Conservation (phyloP, 108 stramenopile species). For the Discostella pseudostelligera region DNA sequence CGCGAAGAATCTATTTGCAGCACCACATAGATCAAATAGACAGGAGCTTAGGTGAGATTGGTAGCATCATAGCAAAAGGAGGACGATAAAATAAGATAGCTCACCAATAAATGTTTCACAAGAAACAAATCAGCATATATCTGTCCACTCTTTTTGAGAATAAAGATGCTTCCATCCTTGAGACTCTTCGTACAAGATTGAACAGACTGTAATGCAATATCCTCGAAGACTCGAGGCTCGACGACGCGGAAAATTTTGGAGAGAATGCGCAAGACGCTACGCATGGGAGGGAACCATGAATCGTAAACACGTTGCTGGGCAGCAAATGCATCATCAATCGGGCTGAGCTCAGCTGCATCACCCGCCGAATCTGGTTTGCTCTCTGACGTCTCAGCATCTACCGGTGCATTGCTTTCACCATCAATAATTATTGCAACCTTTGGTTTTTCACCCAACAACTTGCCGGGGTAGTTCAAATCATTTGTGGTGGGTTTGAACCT, state of each 20-base stretch:
- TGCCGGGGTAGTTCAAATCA: constrained; percentile 84
- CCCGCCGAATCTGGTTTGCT: not conserved
- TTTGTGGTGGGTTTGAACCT: constrained; percentile 77
- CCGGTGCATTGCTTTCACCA: constrained; percentile 16
- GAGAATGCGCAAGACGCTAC: constrained; percentile 78
- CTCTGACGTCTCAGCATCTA: not conserved
- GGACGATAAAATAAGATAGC: constrained; percentile 18
- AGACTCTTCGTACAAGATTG: constrained; percentile 83
- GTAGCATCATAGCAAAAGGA: not conserved
- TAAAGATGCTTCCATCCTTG: constrained; percentile 71
- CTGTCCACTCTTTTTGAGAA: constrained; percentile 59
- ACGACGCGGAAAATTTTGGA: constrained; percentile 92
- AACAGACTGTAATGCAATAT: constrained; percentile 81
- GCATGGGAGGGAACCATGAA: constrained; percentile 92
- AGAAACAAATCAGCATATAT: constrained; percentile 88
- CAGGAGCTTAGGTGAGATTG: not conserved
- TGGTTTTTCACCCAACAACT: constrained; percentile 51
- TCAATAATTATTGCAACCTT: constrained; percentile 40
- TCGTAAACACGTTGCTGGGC: constrained; percentile 78
- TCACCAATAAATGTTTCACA: constrained; percentile 84
- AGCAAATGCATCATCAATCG: constrained; percentile 55
- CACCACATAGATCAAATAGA: not conserved
- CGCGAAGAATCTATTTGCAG: constrained; percentile 70
- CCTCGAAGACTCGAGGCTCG: constrained; percentile 91
- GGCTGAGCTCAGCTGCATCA: constrained; percentile 2